A percentile compares a stretch with the other conserved stretches of the same genome.
Evolutionary conservation across 225 moss, liverwort and hornwort genomes (phyloP).

Genomic region (Ulota crispa): DNA sequence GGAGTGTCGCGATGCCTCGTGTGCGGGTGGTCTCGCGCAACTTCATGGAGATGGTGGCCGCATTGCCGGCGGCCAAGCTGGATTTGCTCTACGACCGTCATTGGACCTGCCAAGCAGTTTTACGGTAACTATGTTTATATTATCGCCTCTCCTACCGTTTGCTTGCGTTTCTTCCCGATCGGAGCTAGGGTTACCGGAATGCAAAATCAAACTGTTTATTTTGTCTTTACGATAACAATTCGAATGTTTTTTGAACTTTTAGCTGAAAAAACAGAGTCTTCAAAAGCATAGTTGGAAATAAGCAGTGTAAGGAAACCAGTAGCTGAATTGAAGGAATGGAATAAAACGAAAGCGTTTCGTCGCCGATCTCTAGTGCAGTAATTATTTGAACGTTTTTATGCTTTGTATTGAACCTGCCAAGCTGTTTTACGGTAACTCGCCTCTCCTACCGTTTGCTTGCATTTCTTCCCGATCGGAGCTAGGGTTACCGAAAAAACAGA

Average conservation of each 20-base stretch:
- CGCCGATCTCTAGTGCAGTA: neutral
- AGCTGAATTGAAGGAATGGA: too few relatives aligned
- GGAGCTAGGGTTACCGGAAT: neutral
- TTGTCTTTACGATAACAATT: neutral
- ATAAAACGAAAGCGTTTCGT: neutral
- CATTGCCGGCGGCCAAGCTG: conserved; percentile 81
- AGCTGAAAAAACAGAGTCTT: neutral
- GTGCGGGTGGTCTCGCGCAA: conserved; percentile 75
- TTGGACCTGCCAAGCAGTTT: conserved; percentile 88
- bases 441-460: neutral
- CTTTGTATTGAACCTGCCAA: conserved; percentile 66
- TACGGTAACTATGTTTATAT: conserved; percentile 34
- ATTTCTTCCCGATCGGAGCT: conserved; percentile 1
- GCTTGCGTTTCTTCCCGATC: conserved; percentile 3
- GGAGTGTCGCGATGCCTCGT: conserved; percentile 59
- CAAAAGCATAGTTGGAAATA: neutral
- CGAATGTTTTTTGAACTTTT: neutral
- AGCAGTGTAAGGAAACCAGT: neutral
- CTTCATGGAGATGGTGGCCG: conserved; percentile 95
- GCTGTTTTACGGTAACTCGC: conserved; percentile 62
- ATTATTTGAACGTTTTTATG: neutral
- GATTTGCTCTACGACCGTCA: conserved; percentile 79
- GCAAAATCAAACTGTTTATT: neutral
- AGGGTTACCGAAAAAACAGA: neutral
- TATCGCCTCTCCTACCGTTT: neutral